phyloP scores from a whole-genome alignment of 2,329 filamentous ascomycete species.

The Exophiala sideris region DNA sequence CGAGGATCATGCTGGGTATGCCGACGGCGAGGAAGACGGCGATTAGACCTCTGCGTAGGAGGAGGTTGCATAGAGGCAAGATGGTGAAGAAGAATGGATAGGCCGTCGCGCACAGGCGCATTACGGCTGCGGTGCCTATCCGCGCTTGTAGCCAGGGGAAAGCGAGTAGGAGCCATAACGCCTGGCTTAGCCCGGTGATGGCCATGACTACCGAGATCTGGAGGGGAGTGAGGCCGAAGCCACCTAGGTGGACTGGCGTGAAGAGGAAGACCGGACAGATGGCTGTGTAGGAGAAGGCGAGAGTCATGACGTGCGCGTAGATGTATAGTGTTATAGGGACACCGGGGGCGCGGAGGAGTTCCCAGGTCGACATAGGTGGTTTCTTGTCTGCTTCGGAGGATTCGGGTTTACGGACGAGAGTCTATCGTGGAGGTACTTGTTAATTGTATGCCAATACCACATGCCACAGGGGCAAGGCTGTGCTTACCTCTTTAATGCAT shows the following conservation, averaged over 20 bases:
- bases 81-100: slow-evolving; percentile 64
- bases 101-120: slow-evolving; percentile 54
- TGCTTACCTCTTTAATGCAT: slow-evolving; percentile 57
- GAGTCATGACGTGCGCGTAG: slow-evolving; percentile 64
- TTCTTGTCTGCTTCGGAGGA: background rate
- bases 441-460: background rate
- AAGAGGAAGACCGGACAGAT: slow-evolving; percentile 67
- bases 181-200: slow-evolving; percentile 62
- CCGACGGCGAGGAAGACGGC: slow-evolving; percentile 57
- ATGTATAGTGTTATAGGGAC: slow-evolving; percentile 64
- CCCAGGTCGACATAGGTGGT: slow-evolving; percentile 44
- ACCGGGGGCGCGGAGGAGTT: slow-evolving; percentile 61
- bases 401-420: slow-evolving; percentile 8
- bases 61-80: slow-evolving; percentile 54
- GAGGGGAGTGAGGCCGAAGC: slow-evolving; percentile 59
- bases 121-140: slow-evolving; percentile 63
- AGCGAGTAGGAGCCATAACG: slow-evolving; percentile 65
- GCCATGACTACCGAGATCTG: slow-evolving; percentile 67
- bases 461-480: background rate
- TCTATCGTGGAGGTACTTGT: slow-evolving; percentile 6
- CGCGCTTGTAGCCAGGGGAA: slow-evolving; percentile 67
- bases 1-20: slow-evolving; percentile 49
- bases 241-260: slow-evolving; percentile 60
- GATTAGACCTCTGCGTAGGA: slow-evolving; percentile 51
- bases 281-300: slow-evolving; percentile 70